phyloP scores from a whole-genome alignment of 2,329 filamentous ascomycete genomes.

The Pseudodiploospora longispora region DNA sequence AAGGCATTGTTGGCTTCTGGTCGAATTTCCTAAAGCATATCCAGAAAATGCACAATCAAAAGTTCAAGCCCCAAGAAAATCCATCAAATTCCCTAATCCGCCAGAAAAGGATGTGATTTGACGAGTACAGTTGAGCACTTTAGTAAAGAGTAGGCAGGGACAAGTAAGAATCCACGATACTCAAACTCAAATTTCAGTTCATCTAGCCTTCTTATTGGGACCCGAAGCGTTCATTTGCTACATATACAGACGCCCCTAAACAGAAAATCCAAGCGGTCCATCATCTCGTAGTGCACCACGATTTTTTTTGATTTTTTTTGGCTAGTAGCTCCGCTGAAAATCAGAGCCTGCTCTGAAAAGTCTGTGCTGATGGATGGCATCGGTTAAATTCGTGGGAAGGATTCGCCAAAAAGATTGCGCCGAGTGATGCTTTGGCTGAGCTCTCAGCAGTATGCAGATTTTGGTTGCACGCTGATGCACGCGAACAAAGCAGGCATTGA shows the following conservation, averaged over 20 bases:
- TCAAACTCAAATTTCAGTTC: conserved; percentile 14
- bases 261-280: conserved; percentile 11
- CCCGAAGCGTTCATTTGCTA: conserved; percentile 13
- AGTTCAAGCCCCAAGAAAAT: too few relatives aligned
- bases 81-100: too few relatives aligned
- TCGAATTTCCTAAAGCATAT: too few relatives aligned
- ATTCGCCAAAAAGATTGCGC: conserved; percentile 21
- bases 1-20: too few relatives aligned
- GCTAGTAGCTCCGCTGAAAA: too few relatives aligned
- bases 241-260: conserved; percentile 12
- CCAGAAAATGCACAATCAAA: too few relatives aligned
- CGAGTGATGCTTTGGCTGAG: conserved; percentile 24
- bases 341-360: too few relatives aligned
- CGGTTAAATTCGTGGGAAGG: not conserved
- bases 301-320: not conserved
- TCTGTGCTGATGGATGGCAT: not conserved
- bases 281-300: not conserved
- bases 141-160: too few relatives aligned
- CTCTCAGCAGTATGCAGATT: conserved; percentile 11
- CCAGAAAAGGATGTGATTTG: too few relatives aligned
- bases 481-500: not conserved
- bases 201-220: conserved; percentile 17
- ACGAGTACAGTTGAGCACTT: too few relatives aligned
- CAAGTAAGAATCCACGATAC: not conserved
- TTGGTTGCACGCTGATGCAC: not conserved